phyloP scores from a whole-genome alignment of 495 filamentous ascomycete genomes.

The Neurospora hispaniola region DNA sequence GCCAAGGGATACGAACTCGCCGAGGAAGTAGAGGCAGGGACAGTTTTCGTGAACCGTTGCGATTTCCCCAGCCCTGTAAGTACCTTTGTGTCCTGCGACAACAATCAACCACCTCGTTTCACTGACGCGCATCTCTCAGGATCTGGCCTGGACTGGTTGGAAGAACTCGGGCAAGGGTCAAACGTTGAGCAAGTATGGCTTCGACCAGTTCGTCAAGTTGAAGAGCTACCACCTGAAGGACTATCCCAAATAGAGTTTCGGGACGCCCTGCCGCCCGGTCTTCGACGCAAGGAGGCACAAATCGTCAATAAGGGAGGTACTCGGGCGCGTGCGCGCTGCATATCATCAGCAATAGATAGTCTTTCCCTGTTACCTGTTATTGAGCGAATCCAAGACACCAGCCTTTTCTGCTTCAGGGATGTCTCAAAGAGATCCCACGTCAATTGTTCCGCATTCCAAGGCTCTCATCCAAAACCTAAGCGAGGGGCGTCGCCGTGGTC shows the following conservation, averaged over 20 bases:
- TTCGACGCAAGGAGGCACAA: slow-evolving; percentile 10
- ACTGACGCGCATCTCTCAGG: slow-evolving; percentile 37
- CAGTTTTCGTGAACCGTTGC: slow-evolving; percentile 90
- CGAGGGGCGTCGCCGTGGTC: not conserved
- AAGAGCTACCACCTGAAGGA: slow-evolving; percentile 95
- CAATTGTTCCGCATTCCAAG: not conserved
- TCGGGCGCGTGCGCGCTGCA: slow-evolving; percentile 3
- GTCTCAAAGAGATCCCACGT: not conserved
- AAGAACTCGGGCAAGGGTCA: slow-evolving; percentile 90
- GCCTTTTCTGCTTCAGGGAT: not conserved
- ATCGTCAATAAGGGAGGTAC: slow-evolving; percentile 11
- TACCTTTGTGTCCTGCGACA: slow-evolving; percentile 7
- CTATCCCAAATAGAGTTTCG: slow-evolving; percentile 53
- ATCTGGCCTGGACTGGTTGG: slow-evolving; percentile 97
- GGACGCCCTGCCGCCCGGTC: not conserved
- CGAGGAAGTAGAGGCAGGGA: slow-evolving; percentile 81
- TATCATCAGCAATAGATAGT: slow-evolving; percentile 1
- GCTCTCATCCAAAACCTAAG: not conserved
- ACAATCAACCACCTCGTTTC: not conserved
- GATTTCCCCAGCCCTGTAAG: slow-evolving; percentile 89
- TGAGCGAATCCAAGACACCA: not conserved
- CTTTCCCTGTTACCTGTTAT: not conserved
- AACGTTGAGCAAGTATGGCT: slow-evolving; percentile 81
- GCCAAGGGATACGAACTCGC: slow-evolving; percentile 64
- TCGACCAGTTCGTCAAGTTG: slow-evolving; percentile 88